Percentiles rank a stretch among this genome's conserved stretches.
Conservation (phyloP, 305 asterid genomes). For the Fraxinus xanthoxyloides region DNA sequence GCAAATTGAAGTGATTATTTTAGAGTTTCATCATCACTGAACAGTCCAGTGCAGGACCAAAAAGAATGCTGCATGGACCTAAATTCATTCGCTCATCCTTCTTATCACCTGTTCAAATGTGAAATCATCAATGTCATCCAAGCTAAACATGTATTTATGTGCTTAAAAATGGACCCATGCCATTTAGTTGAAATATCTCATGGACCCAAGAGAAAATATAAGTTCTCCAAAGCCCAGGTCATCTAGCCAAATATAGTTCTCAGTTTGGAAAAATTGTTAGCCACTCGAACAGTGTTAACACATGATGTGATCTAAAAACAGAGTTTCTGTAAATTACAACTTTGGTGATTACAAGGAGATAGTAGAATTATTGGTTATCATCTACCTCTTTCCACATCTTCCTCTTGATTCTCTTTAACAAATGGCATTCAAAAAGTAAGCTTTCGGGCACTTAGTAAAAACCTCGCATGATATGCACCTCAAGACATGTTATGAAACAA, state of each 20-base stretch:
- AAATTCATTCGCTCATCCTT: not conserved
- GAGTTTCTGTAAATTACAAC: not conserved
- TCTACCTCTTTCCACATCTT: not conserved
- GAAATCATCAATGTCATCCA: constrained; percentile 9
- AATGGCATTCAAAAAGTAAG: not conserved
- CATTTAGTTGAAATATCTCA: not conserved
- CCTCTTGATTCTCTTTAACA: not conserved
- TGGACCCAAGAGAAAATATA: not conserved
- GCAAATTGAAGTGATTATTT: constrained; percentile 1
- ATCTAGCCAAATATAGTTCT: not conserved
- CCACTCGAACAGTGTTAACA: not conserved
- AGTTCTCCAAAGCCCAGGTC: not conserved
- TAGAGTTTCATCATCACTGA: not conserved
- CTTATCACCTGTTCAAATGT: not conserved
- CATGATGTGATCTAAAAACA: not conserved
- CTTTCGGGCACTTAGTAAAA: not conserved
- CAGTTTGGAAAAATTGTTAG: not conserved
- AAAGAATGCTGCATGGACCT: not conserved
- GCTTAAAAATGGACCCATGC: not conserved
- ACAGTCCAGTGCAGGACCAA: not conserved
- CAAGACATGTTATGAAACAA: not conserved
- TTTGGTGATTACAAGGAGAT: not conserved
- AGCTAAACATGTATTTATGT: not conserved
- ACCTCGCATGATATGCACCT: not conserved
- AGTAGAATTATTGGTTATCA: not conserved